Evolutionary conservation across 345 rosid species (phyloP).

Genomic region (Ricinus communis): DNA sequence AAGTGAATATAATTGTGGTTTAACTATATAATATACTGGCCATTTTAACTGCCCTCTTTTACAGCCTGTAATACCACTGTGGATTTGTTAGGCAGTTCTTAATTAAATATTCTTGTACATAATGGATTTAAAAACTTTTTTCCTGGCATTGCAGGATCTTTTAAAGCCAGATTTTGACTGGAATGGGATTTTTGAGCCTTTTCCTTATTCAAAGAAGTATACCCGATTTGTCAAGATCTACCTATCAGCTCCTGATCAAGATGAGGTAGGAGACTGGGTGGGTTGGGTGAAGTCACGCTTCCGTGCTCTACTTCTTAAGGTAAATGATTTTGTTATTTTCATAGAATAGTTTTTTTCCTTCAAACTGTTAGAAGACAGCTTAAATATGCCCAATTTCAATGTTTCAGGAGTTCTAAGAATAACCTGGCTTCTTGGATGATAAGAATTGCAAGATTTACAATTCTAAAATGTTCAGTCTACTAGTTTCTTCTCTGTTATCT

Average conservation of each 20-base stretch:
- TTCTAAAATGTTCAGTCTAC: background rate
- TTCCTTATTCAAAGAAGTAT: constrained; percentile 44
- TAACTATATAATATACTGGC: too few species aligned
- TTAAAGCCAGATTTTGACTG: constrained; percentile 41
- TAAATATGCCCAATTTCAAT: background rate
- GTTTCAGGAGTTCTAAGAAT: too few species aligned
- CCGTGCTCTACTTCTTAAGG: constrained; percentile 52
- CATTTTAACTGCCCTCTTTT: background rate
- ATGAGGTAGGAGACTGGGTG: constrained; percentile 53
- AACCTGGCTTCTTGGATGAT: background rate
- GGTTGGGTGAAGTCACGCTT: constrained; percentile 71
- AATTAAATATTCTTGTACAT: background rate
- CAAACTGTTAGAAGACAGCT: background rate
- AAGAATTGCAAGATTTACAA: background rate
- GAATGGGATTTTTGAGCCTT: constrained; percentile 48
- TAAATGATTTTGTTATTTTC: constrained; percentile 2
- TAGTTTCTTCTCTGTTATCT: background rate
- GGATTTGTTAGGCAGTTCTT: background rate
- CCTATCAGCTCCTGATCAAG: constrained; percentile 44
- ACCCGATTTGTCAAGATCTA: constrained; percentile 48
- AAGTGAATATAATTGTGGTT: background rate
- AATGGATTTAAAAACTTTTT: background rate
- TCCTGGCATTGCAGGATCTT: constrained; percentile 36
- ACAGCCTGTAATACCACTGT: background rate
- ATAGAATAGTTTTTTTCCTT: background rate